Base-by-base conservation (phyloP, 2,329 filamentous ascomycete genomes). In the Clarireedia paspali region DNA sequence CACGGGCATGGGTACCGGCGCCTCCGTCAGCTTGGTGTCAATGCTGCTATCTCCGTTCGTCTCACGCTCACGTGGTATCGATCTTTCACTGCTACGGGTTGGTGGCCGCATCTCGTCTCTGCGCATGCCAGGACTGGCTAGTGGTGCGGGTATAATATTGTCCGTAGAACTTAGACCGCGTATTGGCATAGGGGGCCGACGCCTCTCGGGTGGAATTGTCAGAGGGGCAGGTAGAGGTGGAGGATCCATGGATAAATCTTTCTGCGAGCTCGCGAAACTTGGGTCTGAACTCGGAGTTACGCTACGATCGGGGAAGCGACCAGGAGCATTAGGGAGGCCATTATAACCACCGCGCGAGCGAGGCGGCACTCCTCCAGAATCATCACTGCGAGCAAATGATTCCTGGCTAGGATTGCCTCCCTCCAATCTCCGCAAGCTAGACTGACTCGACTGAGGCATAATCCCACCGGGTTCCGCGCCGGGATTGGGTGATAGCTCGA, bases 131-230 rank as follows among this genome's bases (percentile, higher is more conserved):
- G 72, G 71, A 45, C 69, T 71, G 36, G 65, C 66, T 6, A 71
- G 57, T 15, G 72, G 69, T 27, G 70, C 68, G 17, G 72, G 69
- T 36, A 70, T 64, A 47, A 68, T 64, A 56, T 63, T 67, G n/a
- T 68, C 66, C 27, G 53, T 62, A 7, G 60, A 56, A 34, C 57
- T 62, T 44, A 57, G 59, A 23, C 57, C 56, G 57, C 63, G 58
- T 58, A 71, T 63, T 56, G 63, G 64, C 58, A 70, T 65, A 46
- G 68, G 67, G 38, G 69, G 69, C 51, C 68, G 64, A 9, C 69
- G 64, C 57, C 67, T 57, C 56, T 70, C 69, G 0, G 68, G 66
- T 40, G 66, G 66, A 17, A 66, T 52, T 2, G 65, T 50, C 52
- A 67, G 50, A 20, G 66, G 66, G 26, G 63, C 62, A 17, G 68